A percentile compares a stretch with the other conserved stretches of the same genome.
Conservation (phyloP, 805 yeast genomes). For the Blastobotrys attinorum region DNA sequence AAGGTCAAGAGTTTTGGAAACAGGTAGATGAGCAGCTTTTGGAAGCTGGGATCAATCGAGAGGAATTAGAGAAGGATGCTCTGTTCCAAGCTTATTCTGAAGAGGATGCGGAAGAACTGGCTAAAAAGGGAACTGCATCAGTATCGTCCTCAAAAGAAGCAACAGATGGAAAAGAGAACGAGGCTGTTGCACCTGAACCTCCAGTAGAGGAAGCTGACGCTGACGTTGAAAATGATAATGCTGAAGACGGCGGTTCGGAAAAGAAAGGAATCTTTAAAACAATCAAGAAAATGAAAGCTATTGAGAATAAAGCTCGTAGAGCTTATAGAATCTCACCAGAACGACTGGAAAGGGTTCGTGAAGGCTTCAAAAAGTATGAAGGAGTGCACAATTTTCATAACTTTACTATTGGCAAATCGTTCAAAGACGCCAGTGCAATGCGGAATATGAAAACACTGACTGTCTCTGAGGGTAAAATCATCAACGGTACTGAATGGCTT, state of each 20-base stretch:
- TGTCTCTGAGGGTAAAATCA: slow-evolving; percentile 83
- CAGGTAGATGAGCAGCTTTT: slow-evolving; percentile 34
- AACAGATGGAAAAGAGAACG: too few relatives aligned
- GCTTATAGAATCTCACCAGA: slow-evolving; percentile 56
- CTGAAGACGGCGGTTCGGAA: neutral
- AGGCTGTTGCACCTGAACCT: too few relatives aligned
- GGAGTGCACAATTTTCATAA: slow-evolving; percentile 93
- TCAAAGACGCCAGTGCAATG: slow-evolving; percentile 76
- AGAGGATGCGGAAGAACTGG: slow-evolving; percentile 10
- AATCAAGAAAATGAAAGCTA: slow-evolving; percentile 12
- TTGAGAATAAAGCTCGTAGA: slow-evolving; percentile 60
- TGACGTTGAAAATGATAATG: slow-evolving; percentile 32
- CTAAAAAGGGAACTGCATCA: slow-evolving; percentile 6
- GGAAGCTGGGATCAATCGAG: slow-evolving; percentile 32
- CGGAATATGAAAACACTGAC: slow-evolving; percentile 73
- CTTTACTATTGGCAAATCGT: slow-evolving; percentile 73
- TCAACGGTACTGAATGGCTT: slow-evolving; percentile 92
- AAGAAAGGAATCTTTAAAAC: neutral
- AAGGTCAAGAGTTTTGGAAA: slow-evolving; percentile 71
- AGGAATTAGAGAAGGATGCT: slow-evolving; percentile 12
- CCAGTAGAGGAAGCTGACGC: slow-evolving; percentile 29
- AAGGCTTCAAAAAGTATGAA: slow-evolving; percentile 61
- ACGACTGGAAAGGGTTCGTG: slow-evolving; percentile 55
- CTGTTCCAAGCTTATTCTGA: slow-evolving; percentile 11
- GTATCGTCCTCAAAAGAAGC: slow-evolving; percentile 20